Base-by-base conservation (phyloP, 164 flowering plant genomes). In the Stephania cephalantha region DNA sequence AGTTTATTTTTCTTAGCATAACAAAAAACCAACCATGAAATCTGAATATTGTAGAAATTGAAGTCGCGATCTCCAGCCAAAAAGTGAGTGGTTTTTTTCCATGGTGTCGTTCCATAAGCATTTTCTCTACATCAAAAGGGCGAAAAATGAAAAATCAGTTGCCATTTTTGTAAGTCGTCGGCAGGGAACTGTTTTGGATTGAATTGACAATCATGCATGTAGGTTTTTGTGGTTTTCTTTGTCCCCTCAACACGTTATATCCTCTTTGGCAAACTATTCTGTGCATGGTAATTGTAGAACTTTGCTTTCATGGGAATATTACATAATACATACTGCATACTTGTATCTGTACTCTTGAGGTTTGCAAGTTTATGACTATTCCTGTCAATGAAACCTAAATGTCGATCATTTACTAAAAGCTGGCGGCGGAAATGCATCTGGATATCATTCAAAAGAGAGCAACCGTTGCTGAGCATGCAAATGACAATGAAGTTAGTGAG, bases 1-100 rank as follows among this genome's bases (percentile, higher is more conserved):
- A 10, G 30, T 42, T 6, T 69, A 58, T 18, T 73, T 73, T 73
- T 35, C 42, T 35, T 73, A 31, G n/a, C 65, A 58, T 17, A 18
- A 17, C 65, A 15, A 20, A 58, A 58, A 58, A n/a, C 65, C 50
- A 58, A n/a, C 65, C 50, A 29, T 77, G 52, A 55, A 71, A 25
- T 9, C 61, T n/a, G 25, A n/a, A n/a, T 72, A 44, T 58, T 18
- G n/a, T 73, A 77, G 80, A 76, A 25, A 9, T 69, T 46, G 48
- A 68, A 42, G 73, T 35, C 58, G 74, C 48, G 52, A 73, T 20
- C 46, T 58, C 61, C 13, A 46, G 50, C 69, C 69, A n/a, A 73
- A 58, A 31, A 10, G 63, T 31, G 68, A 35, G 69, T 50, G 42
- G 48, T 68, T 18, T 68, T 68, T 75, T 42, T 55, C 42, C 18